Evolutionary conservation across 495 filamentous ascomycete species (phyloP).

Genomic region (Talaromyces stipitatus): DNA sequence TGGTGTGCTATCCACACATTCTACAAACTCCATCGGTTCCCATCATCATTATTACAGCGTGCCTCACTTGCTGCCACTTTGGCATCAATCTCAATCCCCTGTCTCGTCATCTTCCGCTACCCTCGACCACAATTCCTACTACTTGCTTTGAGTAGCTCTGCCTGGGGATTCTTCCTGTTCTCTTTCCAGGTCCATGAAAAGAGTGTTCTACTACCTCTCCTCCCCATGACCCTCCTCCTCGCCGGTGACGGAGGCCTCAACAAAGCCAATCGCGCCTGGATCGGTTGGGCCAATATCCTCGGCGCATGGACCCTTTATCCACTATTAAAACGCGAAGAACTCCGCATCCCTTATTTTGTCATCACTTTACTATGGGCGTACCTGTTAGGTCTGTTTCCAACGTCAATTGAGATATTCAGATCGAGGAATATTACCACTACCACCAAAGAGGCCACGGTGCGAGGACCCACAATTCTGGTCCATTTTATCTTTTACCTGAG

Average conservation of each 20-base stretch:
- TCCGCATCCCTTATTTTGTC: constrained; percentile 76
- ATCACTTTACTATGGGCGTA: constrained; percentile 84
- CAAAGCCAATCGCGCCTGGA: constrained; percentile 73
- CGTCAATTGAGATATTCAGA: constrained; percentile 58
- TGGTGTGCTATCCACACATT: constrained; percentile 91
- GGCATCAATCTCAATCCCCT: constrained; percentile 67
- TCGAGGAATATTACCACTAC: constrained; percentile 30
- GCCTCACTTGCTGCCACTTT: constrained; percentile 69
- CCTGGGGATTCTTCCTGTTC: constrained; percentile 96
- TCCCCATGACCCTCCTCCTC: constrained; percentile 85
- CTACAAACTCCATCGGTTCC: constrained; percentile 72
- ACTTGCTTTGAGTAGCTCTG: constrained; percentile 66
- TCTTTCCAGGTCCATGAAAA: constrained; percentile 99
- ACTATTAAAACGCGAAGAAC: constrained; percentile 73
- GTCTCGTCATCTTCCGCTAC: constrained; percentile 66
- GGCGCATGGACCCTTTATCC: constrained; percentile 94
- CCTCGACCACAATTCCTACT: constrained; percentile 72
- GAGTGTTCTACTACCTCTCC: constrained; percentile 80
- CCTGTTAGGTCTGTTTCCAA: constrained; percentile 76
- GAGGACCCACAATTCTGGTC: constrained; percentile 52
- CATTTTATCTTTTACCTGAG: constrained; percentile 67
- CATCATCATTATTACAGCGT: constrained; percentile 60
- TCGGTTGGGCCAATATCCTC: constrained; percentile 86
- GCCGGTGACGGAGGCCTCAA: constrained; percentile 67
- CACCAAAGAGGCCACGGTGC: constrained; percentile 29